A percentile compares a stretch with the other conserved stretches of the same genome.
phyloP scores from a whole-genome alignment of 768 basidiomycete genomes.

The Lactifluus pinguis region DNA sequence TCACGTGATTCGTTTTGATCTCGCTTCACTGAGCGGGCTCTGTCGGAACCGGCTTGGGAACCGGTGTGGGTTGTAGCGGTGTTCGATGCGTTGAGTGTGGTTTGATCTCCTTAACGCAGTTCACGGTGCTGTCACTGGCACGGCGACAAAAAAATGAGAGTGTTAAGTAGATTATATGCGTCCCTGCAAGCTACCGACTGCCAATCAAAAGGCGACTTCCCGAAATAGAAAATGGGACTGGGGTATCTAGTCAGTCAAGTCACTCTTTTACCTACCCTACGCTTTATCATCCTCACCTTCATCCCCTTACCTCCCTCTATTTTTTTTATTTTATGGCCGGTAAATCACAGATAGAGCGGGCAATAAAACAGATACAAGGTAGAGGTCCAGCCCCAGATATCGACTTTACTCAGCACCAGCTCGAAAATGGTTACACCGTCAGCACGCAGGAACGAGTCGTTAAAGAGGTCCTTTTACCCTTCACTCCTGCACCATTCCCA shows the following conservation, averaged over 20 bases:
- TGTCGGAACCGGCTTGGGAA: too few relatives aligned
- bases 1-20: too few relatives aligned
- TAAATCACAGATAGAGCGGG: conserved; percentile 49
- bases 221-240: too few relatives aligned
- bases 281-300: not conserved
- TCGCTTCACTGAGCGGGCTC: too few relatives aligned
- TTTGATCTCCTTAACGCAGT: too few relatives aligned
- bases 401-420: conserved; percentile 86
- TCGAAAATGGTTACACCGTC: conserved; percentile 87
- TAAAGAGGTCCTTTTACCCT: conserved; percentile 65
- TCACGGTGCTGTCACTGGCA: too few relatives aligned
- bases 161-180: too few relatives aligned
- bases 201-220: too few relatives aligned
- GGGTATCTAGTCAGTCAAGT: not conserved
- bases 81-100: too few relatives aligned
- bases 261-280: not conserved
- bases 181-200: too few relatives aligned
- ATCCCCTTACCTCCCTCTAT: not conserved
- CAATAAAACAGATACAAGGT: conserved; percentile 53
- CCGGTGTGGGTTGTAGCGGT: too few relatives aligned
- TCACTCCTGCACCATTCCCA: not conserved
- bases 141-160: too few relatives aligned
- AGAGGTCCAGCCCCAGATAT: conserved; percentile 48
- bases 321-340: conserved; percentile 9
- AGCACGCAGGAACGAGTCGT: conserved; percentile 93